Evolutionary conservation across 805 yeast species (phyloP), one percentile per base, ranked within the genome.

Genomic region (Priceomyces melissophilus): DNA sequence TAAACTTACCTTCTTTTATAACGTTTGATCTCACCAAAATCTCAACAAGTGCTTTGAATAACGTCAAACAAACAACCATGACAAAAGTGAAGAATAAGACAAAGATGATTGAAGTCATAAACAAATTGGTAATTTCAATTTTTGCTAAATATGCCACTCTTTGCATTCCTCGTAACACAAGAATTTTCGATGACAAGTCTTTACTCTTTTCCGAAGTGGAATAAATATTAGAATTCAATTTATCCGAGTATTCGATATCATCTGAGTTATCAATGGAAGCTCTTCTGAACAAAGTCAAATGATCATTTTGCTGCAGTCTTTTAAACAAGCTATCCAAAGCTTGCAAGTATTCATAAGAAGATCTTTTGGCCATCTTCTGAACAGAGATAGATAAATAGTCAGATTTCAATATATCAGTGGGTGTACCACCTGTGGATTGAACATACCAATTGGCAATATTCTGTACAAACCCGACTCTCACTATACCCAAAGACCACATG

Each of bases 401-500:
- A 54, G 88, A 81, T 6, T 76, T 66, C 32, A 91, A 64, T 29
- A 88, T 78, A 32, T 85, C 86, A 3, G 96, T 83, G 1, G 95
- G 81, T 0, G 75, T 60, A 42, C 99, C 99, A 30, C 96, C 96
- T 1, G 99, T 93, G 6, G 96, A 71, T 66, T 91, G 96, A 39
- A 91, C 82, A 61, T 91, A 91, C 99, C 99, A 91, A 60, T 83
- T 78, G 49, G 93, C 84, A 47, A 88, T 85, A 32, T 71, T 61
- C 61, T 90, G 96, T 79, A 91, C 84, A 55, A 89, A 87, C 10
- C 65, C 62, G 6, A 81, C 79, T 40, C 76, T 75, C 53, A 93
- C 86, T 48, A 91, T 82, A 35, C 99, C 99, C 78, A 91, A 78
- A 1, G 97, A 82, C 98, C 98, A 91, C 63, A 80, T 82, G 71